A percentile compares a stretch with the other conserved stretches of the same genome.
Evolutionary conservation across 371 early-diverging fungal species (phyloP).

Genomic region (Umbelopsis sp.): DNA sequence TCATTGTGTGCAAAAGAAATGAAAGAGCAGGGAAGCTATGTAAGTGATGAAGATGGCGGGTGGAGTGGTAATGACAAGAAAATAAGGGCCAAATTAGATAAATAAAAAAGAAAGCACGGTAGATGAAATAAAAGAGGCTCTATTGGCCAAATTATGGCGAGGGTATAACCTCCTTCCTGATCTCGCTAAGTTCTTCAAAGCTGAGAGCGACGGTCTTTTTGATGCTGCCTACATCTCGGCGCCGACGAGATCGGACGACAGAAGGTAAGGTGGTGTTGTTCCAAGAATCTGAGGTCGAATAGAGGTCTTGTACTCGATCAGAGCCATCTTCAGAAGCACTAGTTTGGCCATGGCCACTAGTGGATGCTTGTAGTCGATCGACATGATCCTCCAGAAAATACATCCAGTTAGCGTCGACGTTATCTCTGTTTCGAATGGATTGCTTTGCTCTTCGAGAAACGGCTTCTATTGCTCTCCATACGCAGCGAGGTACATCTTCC

Average conservation of each 20-base stretch:
- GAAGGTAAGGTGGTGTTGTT: not conserved
- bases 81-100: not conserved
- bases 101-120: not conserved
- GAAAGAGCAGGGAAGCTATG: not conserved
- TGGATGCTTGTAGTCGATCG: slow-evolving; percentile 2
- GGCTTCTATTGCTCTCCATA: slow-evolving; percentile 30
- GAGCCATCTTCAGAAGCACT: no score
- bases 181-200: slow-evolving; percentile 27
- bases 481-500: slow-evolving; percentile 38
- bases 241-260: slow-evolving; percentile 1
- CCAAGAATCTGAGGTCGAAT: slow-evolving; percentile 1
- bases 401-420: not conserved
- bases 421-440: not conserved
- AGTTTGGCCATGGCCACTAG: not conserved
- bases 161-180: slow-evolving; percentile 21
- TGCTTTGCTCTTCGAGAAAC: slow-evolving; percentile 21
- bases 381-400: slow-evolving; percentile 6
- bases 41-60: not conserved
- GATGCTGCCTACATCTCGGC: slow-evolving; percentile 22
- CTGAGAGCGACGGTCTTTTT: slow-evolving; percentile 28
- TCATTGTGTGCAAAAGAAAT: not conserved
- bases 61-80: not conserved
- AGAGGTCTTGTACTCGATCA: slow-evolving; percentile 1
- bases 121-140: not conserved
- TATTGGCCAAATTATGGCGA: not conserved